phyloP scores from a whole-genome alignment of 331 rosid genomes.

The Malus hybrid region DNA sequence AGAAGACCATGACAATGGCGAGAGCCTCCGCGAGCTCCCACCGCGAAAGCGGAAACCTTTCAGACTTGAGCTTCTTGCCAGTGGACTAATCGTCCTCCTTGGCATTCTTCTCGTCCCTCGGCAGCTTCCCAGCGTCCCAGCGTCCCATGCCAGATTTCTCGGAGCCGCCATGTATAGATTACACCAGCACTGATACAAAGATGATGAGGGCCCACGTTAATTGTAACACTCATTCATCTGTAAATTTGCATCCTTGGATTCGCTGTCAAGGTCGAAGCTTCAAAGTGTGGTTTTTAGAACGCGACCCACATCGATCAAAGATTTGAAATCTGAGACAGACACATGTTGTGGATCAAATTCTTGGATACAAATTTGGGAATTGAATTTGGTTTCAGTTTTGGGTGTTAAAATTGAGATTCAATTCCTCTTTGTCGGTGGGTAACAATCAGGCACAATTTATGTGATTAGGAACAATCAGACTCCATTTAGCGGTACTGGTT shows the following conservation, averaged over 20 bases:
- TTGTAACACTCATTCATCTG: background rate
- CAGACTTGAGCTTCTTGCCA: conserved; percentile 57
- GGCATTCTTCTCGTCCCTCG: conserved; percentile 65
- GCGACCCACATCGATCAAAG: background rate
- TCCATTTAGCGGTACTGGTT: too few relatives aligned
- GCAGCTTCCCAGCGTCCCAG: background rate
- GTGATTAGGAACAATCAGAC: background rate
- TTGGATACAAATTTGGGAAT: background rate
- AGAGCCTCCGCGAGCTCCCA: conserved; percentile 62
- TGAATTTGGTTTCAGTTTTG: too few relatives aligned
- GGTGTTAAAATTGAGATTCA: background rate
- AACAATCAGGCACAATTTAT: background rate
- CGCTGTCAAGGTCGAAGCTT: background rate
- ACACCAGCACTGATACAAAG: background rate
- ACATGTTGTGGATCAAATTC: background rate
- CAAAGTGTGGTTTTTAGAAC: background rate
- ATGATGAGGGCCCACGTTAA: background rate
- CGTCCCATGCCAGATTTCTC: conserved; percentile 44
- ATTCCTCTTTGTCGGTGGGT: background rate
- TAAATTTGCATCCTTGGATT: background rate
- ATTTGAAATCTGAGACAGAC: background rate
- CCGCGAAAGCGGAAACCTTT: conserved; percentile 49
- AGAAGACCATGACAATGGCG: conserved; percentile 52
- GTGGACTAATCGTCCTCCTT: conserved; percentile 42
- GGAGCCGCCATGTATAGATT: conserved; percentile 67